Percentiles rank a stretch among this genome's conserved stretches.
phyloP scores from a whole-genome alignment of 129 eudicot genomes.

The Flaveria bidentis region DNA sequence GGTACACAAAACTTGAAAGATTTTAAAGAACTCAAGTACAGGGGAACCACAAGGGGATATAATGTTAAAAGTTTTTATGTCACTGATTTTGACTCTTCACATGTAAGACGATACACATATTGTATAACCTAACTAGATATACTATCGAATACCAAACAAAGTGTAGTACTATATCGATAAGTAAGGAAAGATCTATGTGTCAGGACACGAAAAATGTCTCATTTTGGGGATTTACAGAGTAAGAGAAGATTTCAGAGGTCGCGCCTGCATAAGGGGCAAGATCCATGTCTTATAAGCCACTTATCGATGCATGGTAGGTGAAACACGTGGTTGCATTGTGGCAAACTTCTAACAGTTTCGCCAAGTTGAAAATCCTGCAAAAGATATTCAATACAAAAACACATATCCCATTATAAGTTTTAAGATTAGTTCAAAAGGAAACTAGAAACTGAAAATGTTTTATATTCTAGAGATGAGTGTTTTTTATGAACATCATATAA shows the following conservation, averaged over 20 bases:
- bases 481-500: neutral
- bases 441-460: neutral
- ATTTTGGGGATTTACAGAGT: constrained; percentile 42
- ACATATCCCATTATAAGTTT: neutral
- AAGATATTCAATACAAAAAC: neutral
- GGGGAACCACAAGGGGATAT: neutral
- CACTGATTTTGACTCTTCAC: constrained; percentile 4
- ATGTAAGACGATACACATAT: constrained; percentile 27
- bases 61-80: constrained; percentile 24
- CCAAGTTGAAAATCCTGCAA: constrained; percentile 89
- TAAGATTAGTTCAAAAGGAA: neutral
- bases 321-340: constrained; percentile 95
- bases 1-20: neutral
- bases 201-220: constrained; percentile 37
- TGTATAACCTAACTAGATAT: constrained; percentile 45
- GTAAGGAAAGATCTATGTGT: constrained; percentile 36
- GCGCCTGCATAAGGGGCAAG: constrained; percentile 96
- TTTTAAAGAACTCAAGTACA: constrained; percentile 10
- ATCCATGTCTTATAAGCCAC: constrained; percentile 94
- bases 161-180: constrained; percentile 29
- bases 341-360: constrained; percentile 84
- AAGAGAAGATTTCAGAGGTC: constrained; percentile 52
- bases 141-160: constrained; percentile 31
- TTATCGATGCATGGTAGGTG: constrained; percentile 96
- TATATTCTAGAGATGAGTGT: neutral